Evolutionary conservation across 129 eudicot species (phyloP).

Genomic region (Artemisia argyi): DNA sequence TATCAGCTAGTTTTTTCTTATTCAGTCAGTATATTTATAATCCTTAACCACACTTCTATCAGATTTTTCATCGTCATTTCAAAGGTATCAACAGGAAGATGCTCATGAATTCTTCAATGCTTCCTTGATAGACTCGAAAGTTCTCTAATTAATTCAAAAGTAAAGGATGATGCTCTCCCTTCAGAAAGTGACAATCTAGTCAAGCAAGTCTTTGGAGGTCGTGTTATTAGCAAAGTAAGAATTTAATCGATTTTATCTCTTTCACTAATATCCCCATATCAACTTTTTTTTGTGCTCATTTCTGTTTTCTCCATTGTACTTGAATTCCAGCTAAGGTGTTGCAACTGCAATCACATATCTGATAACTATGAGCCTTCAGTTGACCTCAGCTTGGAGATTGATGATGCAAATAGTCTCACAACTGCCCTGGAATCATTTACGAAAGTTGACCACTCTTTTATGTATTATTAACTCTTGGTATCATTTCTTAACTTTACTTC

Average conservation of each 20-base stretch:
- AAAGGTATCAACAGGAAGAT: conserved; percentile 79
- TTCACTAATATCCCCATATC: neutral
- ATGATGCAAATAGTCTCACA: conserved; percentile 52
- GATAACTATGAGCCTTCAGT: conserved; percentile 74
- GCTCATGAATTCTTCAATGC: conserved; percentile 93
- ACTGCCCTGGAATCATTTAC: conserved; percentile 85
- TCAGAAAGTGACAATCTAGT: conserved; percentile 50
- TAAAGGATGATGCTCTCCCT: conserved; percentile 13
- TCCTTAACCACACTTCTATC: conserved; percentile 39
- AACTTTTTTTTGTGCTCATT: neutral
- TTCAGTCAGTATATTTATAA: conserved; percentile 13
- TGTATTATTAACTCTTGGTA: too few species aligned
- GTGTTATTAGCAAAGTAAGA: conserved; percentile 85
- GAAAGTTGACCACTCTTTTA: conserved; percentile 72
- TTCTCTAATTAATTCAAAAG: conserved; percentile 38
- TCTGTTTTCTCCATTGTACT: neutral
- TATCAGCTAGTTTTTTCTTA: neutral
- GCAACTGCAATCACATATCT: conserved; percentile 79
- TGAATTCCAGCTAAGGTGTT: conserved; percentile 63
- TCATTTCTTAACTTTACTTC: too few species aligned
- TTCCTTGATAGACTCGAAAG: conserved; percentile 77
- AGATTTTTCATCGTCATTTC: conserved; percentile 75
- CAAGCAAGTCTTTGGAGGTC: conserved; percentile 81
- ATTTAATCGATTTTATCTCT: neutral
- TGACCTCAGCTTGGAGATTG: conserved; percentile 89